Evolutionary conservation across 2,329 filamentous ascomycete species (phyloP), one percentile per base, ranked within the genome.

Genomic region (Penicillium sp.): DNA sequence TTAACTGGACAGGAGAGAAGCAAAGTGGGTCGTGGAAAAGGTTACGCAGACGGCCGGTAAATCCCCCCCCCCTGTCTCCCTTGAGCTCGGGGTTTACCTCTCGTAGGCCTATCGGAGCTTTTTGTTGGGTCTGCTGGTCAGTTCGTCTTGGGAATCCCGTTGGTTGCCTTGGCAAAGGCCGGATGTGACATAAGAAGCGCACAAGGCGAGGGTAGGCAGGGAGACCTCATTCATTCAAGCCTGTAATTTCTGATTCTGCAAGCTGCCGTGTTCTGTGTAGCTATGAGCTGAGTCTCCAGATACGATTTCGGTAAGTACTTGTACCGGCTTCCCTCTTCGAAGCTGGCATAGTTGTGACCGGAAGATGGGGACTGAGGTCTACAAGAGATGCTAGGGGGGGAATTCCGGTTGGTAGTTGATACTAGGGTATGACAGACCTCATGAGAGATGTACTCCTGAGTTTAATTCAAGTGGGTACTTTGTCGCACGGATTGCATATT

Each of bases 111-210:
- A 13, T 56, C 56, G 60, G 60, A 56, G 52, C 52, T 53, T 56
- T 62, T 57, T 33, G 6, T 33, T 33, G 13, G 35, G 40, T 43
- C 19, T 55, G 25, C 13, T 45, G 33, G 22, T 42, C 3, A 13
- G 3, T 43, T 22, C n/a, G 16, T 22, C 11, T 35, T 51, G 8
- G n/a, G 26, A 7, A 8, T n/a, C 35, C 28, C 2, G 28, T 51
- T 51, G 13, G 33, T 40, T 51, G 25, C n/a, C 14, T 14, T 46
- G 25, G 25, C 43, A 46, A 46, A 25, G 25, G 40, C 25, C 55
- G 55, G 55, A 57, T 52, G 55, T 51, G n/a, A 57, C 55, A 26
- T 13, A 8, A 2, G 48, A 33, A 35, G 42, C 37, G 52, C 52
- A 58, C 55, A 48, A 58, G 55, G 55, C 55, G 48, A 51, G 19